Conservation (phyloP, 805 yeast species). For the Saturnispora mendoncae region DNA sequence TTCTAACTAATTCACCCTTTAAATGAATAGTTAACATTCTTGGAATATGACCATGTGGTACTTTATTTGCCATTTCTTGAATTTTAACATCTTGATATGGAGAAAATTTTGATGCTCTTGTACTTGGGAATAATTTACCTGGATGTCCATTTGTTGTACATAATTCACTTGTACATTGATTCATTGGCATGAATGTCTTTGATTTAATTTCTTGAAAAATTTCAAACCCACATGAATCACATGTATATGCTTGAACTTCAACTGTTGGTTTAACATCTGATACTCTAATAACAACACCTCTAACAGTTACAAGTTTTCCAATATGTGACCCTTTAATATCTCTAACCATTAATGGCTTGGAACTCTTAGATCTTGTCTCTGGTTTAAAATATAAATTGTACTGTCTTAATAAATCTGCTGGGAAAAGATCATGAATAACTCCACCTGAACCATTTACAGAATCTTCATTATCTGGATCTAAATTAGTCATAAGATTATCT, state of each 20-base stretch:
- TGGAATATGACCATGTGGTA: slow-evolving; percentile 97
- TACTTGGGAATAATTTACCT: slow-evolving; percentile 85
- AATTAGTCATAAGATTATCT: slow-evolving; percentile 42
- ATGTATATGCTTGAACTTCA: slow-evolving; percentile 87
- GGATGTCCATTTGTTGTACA: slow-evolving; percentile 72
- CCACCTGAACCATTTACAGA: slow-evolving; percentile 16
- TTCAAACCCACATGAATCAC: slow-evolving; percentile 96
- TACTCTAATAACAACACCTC: slow-evolving; percentile 93
- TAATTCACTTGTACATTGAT: slow-evolving; percentile 74
- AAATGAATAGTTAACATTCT: slow-evolving; percentile 77
- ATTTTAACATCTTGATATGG: slow-evolving; percentile 93
- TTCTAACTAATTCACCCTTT: slow-evolving; percentile 85
- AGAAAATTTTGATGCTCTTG: slow-evolving; percentile 91
- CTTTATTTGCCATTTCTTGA: slow-evolving; percentile 93
- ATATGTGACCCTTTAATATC: slow-evolving; percentile 75
- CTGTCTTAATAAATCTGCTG: slow-evolving; percentile 78
- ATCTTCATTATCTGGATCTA: slow-evolving; percentile 22
- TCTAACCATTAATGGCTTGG: slow-evolving; percentile 75
- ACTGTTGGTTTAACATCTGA: slow-evolving; percentile 94
- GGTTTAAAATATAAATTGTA: slow-evolving; percentile 86
- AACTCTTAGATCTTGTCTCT: slow-evolving; percentile 34
- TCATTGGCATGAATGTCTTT: slow-evolving; percentile 76
- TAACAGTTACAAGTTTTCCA: slow-evolving; percentile 80
- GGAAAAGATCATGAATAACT: slow-evolving; percentile 51
- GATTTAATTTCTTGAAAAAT: slow-evolving; percentile 90